Evolutionary conservation across 2,329 filamentous ascomycete species (phyloP).

Genomic region (Hypoxylon sp.): DNA sequence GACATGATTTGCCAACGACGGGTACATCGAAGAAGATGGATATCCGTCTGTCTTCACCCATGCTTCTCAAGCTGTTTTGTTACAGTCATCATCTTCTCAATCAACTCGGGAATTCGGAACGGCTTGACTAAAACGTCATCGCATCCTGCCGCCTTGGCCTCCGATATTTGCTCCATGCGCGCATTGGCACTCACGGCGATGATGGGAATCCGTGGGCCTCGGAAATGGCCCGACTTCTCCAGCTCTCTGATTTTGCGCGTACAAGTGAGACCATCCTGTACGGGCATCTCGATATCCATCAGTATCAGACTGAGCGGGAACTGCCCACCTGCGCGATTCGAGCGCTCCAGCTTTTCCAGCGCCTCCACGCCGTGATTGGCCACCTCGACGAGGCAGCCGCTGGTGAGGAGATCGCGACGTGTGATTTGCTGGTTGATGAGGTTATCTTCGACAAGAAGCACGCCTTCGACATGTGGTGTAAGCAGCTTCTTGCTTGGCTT

Average conservation of each 20-base stretch:
- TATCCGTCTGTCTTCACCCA: neutral
- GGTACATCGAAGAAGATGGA: neutral
- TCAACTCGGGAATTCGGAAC: conserved; percentile 69
- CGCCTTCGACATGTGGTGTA: conserved; percentile 51
- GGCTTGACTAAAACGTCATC: conserved; percentile 78
- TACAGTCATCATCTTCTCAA: conserved; percentile 66
- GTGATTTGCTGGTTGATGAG: conserved; percentile 72
- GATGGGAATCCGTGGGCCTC: conserved; percentile 64
- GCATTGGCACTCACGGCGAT: conserved; percentile 75
- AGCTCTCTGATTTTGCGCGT: conserved; percentile 70
- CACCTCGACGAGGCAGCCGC: conserved; percentile 65
- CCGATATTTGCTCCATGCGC: conserved; percentile 65
- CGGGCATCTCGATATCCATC: conserved; percentile 82
- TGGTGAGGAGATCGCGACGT: conserved; percentile 66
- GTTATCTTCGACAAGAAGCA: conserved; percentile 72
- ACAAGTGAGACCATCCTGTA: conserved; percentile 75
- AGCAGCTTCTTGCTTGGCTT: conserved; percentile 29
- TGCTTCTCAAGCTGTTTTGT: conserved; percentile 42
- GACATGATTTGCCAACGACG: too few species aligned
- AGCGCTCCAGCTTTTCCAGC: conserved; percentile 52
- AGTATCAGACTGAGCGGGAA: conserved; percentile 67
- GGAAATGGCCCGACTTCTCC: conserved; percentile 62
- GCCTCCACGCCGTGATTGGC: conserved; percentile 71
- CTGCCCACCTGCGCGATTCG: conserved; percentile 33
- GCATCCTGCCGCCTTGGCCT: conserved; percentile 60